Percentiles rank a stretch among this genome's conserved stretches.
phyloP scores from a whole-genome alignment of 202 grass and related monocot genomes.

The Thinopyrum obtusiflorum region DNA sequence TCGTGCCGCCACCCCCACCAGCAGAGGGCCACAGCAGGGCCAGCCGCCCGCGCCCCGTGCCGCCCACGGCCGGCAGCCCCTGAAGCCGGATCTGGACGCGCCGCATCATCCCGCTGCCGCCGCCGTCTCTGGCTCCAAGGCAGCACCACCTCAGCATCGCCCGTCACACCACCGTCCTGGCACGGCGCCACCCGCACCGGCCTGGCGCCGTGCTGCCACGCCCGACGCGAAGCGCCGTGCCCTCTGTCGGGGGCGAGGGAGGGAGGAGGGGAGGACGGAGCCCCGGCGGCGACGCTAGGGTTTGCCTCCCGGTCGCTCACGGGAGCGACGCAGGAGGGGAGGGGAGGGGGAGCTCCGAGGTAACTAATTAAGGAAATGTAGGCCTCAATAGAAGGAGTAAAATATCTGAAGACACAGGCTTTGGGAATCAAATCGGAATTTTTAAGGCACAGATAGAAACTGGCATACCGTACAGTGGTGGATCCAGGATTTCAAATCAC shows the following conservation, averaged over 20 bases:
- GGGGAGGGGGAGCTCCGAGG: no score
- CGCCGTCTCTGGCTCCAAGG: not conserved
- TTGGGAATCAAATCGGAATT: no score
- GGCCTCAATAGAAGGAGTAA: no score
- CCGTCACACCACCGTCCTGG: not conserved
- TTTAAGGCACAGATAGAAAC: no score
- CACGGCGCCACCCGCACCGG: not conserved
- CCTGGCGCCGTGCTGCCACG: not conserved
- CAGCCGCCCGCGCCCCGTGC: no score
- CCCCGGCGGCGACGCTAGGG: not conserved
- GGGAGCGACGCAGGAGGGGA: no score
- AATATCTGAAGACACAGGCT: no score
- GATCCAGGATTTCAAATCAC: no score
- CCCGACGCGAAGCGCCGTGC: not conserved
- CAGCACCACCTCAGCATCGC: not conserved
- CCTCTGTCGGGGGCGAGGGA: not conserved
- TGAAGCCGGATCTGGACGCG: not conserved
- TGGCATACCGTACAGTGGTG: no score
- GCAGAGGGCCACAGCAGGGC: not conserved
- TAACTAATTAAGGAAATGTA: no score
- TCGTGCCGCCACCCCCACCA: not conserved
- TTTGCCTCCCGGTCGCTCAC: not conserved
- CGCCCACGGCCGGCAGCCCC: no score
- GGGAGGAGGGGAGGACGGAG: not conserved
- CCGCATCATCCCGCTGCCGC: not conserved